Conservation (phyloP, 352 stramenopile species). For the Globisporangium splendens region DNA sequence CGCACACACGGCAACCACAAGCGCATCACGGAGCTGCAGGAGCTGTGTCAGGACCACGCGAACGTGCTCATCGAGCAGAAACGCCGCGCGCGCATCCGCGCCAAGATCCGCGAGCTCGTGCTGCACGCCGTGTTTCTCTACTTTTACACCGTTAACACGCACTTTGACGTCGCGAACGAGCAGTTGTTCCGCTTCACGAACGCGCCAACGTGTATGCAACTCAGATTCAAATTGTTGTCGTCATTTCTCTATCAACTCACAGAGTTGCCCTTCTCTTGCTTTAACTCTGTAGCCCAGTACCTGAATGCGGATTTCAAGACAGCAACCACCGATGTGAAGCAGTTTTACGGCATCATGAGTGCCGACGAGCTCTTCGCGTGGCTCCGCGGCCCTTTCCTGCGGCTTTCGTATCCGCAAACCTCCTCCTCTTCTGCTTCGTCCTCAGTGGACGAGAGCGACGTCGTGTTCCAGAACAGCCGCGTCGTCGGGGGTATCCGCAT, state of each 20-base stretch:
- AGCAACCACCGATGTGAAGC: constrained; percentile 1
- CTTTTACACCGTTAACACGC: constrained; percentile 31
- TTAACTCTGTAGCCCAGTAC: constrained; percentile 14
- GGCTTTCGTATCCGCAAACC: constrained; percentile 15
- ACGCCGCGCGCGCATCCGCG: constrained; percentile 29
- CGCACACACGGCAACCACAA: constrained; percentile 26
- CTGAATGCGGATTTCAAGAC: constrained; percentile 10
- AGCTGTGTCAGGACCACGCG: constrained; percentile 25
- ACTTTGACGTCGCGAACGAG: constrained; percentile 26
- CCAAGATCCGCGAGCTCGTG: constrained; percentile 44
- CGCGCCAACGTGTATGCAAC: constrained; percentile 26
- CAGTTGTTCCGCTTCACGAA: constrained; percentile 33
- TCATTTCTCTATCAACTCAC: background rate
- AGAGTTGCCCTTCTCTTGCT: too few relatives aligned
- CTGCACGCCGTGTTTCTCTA: constrained; percentile 45
- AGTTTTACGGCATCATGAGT: constrained; percentile 20
- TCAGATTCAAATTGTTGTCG: background rate
- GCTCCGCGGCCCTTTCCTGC: constrained; percentile 27
- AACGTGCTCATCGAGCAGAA: constrained; percentile 24
- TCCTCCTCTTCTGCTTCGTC: background rate
- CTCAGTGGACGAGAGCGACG: background rate
- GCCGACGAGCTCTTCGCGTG: constrained; percentile 24
- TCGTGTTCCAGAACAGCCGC: constrained; percentile 21
- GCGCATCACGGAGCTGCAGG: constrained; percentile 27
- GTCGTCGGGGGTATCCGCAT: constrained; percentile 45